Conservation (phyloP, 306 rosid species). For the Dicorynia guianensis region DNA sequence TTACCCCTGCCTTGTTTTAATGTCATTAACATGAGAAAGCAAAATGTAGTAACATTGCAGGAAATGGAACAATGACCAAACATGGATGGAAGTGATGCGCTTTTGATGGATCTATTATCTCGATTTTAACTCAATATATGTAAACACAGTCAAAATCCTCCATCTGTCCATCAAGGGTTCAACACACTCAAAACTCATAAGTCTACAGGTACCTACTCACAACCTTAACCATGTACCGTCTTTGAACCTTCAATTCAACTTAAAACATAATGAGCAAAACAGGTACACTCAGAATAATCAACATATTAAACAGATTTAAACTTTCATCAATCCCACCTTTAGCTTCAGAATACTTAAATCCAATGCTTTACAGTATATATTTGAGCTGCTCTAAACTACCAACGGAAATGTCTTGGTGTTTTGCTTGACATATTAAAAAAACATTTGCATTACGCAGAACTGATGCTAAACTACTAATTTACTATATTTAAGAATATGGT, state of each 20-base stretch:
- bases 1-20: no score
- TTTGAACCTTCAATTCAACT: background rate
- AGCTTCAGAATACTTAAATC: background rate
- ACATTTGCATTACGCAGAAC: conserved; percentile 13
- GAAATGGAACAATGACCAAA: no score
- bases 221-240: background rate
- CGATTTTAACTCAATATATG: background rate
- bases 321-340: background rate
- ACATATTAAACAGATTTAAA: background rate
- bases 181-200: background rate
- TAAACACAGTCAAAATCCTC: no score
- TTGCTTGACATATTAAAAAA: background rate
- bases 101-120: background rate
- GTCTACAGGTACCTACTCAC: background rate
- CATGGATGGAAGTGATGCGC: no score
- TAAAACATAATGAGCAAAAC: background rate
- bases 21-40: no score
- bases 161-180: background rate
- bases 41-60: no score
- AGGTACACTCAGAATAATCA: conserved; percentile 2
- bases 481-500: conserved; percentile 20
- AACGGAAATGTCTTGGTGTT: background rate
- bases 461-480: conserved; percentile 23
- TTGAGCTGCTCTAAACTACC: background rate
- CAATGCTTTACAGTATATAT: background rate